These are phyloP conservation scores for Leccinum sublutescens DNA, from an alignment of 768 basidiomycete genomes.

Conservation along the genomic window DNA sequence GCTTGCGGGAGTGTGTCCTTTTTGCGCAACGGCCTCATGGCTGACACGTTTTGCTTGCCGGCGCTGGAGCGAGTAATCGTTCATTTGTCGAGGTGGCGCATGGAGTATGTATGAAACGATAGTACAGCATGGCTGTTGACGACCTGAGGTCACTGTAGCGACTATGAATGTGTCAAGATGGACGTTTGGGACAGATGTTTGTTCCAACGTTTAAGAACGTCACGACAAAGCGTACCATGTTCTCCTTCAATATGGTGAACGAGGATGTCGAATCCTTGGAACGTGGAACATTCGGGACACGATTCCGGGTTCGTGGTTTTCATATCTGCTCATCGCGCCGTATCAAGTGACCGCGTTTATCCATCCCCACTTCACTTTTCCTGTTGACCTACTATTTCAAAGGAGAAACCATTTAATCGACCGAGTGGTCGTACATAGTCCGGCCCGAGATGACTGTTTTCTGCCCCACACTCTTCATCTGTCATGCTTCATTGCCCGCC, in stretches of 20 bases:
- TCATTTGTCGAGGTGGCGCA: conserved; percentile 22
- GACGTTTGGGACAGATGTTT: background rate
- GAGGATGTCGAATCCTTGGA: conserved; percentile 1
- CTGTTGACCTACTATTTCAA: too few species aligned
- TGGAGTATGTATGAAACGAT: conserved; percentile 15
- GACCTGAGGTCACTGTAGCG: background rate
- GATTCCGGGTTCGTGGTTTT: conserved; percentile 3
- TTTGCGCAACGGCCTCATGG: conserved; percentile 29
- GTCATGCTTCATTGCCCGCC: background rate
- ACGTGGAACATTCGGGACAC: background rate
- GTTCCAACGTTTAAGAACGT: background rate
- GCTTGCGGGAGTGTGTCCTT: conserved; percentile 17
- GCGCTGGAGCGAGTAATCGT: conserved; percentile 29
- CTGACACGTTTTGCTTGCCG: conserved; percentile 34
- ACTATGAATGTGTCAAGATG: background rate
- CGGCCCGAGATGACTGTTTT: background rate
- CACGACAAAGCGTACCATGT: background rate
- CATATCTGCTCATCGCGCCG: conserved; percentile 13
- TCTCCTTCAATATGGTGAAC: background rate
- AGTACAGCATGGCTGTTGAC: conserved; percentile 3
- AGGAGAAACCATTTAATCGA: too few species aligned
- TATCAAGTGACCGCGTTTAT: conserved; percentile 7
- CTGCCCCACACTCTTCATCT: background rate
- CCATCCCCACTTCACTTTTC: background rate
- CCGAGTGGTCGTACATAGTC: too few species aligned